phyloP scores from a whole-genome alignment of 2,329 filamentous ascomycete species.

The Colletotrichum acutatum region DNA sequence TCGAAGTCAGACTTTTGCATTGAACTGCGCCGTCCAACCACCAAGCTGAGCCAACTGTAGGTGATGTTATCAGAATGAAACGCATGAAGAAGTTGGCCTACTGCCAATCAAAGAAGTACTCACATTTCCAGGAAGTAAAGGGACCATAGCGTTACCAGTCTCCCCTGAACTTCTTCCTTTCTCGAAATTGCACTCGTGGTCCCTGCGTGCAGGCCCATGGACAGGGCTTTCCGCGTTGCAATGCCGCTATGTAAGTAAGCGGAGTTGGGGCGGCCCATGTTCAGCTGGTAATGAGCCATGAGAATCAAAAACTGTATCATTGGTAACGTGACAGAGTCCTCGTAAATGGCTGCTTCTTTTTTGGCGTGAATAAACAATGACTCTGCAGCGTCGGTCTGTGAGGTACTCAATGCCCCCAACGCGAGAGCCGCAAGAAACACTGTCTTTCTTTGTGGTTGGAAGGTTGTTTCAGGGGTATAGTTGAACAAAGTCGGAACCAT shows the following conservation, averaged over 20 bases:
- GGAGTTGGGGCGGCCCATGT: slow-evolving; percentile 44
- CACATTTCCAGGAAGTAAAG: slow-evolving; percentile 44
- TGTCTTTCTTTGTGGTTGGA: slow-evolving; percentile 39
- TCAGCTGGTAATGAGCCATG: slow-evolving; percentile 41
- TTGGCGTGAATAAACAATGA: slow-evolving; percentile 41
- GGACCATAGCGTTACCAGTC: slow-evolving; percentile 42
- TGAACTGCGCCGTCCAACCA: slow-evolving; percentile 24
- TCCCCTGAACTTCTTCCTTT: slow-evolving; percentile 39
- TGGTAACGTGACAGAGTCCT: slow-evolving; percentile 44
- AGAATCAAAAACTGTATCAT: slow-evolving; percentile 45
- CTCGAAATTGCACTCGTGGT: slow-evolving; percentile 33
- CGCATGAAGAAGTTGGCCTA: too few relatives aligned
- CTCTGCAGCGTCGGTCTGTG: slow-evolving; percentile 40
- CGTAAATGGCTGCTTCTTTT: slow-evolving; percentile 39
- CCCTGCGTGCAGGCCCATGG: slow-evolving; percentile 43
- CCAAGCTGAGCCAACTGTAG: slow-evolving; percentile 22
- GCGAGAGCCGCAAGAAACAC: slow-evolving; percentile 40
- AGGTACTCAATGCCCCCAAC: slow-evolving; percentile 40
- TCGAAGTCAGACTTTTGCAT: slow-evolving; percentile 26
- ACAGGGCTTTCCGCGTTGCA: slow-evolving; percentile 42
- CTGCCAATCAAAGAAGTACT: neutral
- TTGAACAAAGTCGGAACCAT: slow-evolving; percentile 37
- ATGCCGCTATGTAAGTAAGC: slow-evolving; percentile 43
- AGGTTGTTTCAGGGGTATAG: slow-evolving; percentile 5
- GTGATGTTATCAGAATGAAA: neutral